Evolutionary conservation across 2,329 filamentous ascomycete genomes (phyloP).

Genomic region (Neonectria hederae): DNA sequence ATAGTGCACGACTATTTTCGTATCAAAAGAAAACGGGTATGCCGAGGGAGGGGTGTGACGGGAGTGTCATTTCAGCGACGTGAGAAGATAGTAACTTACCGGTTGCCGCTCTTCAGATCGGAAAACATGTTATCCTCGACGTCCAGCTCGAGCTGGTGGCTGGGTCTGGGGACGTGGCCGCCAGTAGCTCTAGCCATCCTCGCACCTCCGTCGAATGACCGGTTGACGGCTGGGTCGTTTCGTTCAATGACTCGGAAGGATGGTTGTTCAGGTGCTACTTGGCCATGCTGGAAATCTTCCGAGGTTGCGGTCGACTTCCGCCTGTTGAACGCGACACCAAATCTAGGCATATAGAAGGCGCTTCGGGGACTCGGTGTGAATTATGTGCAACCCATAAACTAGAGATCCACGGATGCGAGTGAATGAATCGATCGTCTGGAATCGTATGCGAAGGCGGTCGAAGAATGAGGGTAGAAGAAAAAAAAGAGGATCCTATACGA

Average conservation of each 20-base stretch:
- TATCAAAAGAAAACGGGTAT: conserved; percentile 33
- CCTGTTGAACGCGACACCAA: conserved; percentile 66
- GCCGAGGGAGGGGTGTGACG: conserved; percentile 33
- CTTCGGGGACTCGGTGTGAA: conserved; percentile 30
- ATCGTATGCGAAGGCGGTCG: conserved; percentile 29
- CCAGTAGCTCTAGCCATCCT: conserved; percentile 52
- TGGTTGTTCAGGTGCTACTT: conserved; percentile 56
- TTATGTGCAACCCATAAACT: conserved; percentile 42
- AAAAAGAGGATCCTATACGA: conserved; percentile 34
- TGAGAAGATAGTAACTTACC: conserved; percentile 57
- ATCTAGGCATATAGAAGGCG: conserved; percentile 66
- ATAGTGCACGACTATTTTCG: conserved; percentile 42
- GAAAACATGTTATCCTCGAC: conserved; percentile 69
- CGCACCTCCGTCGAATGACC: conserved; percentile 62
- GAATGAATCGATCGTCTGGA: conserved; percentile 24
- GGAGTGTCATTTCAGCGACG: conserved; percentile 1
- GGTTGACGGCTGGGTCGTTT: conserved; percentile 54
- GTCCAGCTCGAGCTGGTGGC: conserved; percentile 49
- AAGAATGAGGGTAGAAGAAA: conserved; percentile 17
- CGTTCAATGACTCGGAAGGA: conserved; percentile 70
- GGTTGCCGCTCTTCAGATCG: conserved; percentile 61
- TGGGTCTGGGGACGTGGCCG: conserved; percentile 51
- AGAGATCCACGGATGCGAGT: conserved; percentile 19
- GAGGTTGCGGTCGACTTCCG: conserved; percentile 68
- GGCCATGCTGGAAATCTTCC: conserved; percentile 63